Base-by-base conservation (phyloP, 768 basidiomycete species). In the Saitozyma podzolica region DNA sequence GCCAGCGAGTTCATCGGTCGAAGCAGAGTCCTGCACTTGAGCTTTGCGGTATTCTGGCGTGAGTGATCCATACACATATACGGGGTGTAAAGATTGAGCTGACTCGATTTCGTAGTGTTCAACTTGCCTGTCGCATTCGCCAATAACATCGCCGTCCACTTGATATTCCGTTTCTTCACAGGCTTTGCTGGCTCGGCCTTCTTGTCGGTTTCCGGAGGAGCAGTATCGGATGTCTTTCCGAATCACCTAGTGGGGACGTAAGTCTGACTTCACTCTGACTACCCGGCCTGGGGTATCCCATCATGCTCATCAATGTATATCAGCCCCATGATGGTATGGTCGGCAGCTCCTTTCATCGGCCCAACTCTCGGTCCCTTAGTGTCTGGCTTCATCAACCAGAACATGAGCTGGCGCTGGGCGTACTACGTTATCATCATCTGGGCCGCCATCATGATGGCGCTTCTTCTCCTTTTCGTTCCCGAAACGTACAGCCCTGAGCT, bases 401-500 rank as follows among this genome's bases (percentile, higher is more conserved):
- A 81, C 45, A 66, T 74, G 1, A 41, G 64, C n/a, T 80, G 78
- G 78, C 53, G 88, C 62, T 92, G 90, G 90, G 89, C 89, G 0
- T 92, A 87, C 79, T 85, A 86, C 59, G 78, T 88, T 14, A 74
- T 88, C 60, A 63, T 87, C 1, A 88, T 88, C 19, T 92, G 90
- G 91, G 82, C 84, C 0, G 85, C 84, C 53, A 78, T 78, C 3
- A 83, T 89, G 74, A 76, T 83, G 9, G 54, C 84, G 8, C 80
- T 84, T 0, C 78, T 92, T 8, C 70, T 86, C 52, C 19, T 84
- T 85, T 71, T 88, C 45, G 84, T 89, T 0, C 88, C 88, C 2
- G 91, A 92, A 80, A 90, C 89, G 0, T 90, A 86, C 69, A 78
- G 74, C 3, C 87, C 89, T 0, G 82, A 86, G 8, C 79, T 92